These are phyloP conservation scores for Golubevia sp. DNA, from an alignment of 1,284 basidiomycete species.

Conservation along the genomic window DNA sequence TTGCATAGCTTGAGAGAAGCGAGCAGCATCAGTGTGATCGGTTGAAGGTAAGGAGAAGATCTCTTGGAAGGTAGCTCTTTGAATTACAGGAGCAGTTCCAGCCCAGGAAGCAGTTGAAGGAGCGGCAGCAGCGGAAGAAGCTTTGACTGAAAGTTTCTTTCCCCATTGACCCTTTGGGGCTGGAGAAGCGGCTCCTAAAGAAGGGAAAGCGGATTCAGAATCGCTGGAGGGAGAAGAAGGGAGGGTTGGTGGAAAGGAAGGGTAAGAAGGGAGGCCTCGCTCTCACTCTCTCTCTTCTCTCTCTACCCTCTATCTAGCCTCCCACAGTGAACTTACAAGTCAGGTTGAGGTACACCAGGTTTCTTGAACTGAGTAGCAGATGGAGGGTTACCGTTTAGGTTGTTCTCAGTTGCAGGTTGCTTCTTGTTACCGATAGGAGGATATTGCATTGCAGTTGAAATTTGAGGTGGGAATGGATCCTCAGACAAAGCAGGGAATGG, in stretches of 20 bases:
- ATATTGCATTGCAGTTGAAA: background rate
- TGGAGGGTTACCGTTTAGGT: constrained; percentile 2
- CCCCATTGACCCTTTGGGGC: constrained; percentile 46
- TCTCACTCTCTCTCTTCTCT: too few relatives aligned
- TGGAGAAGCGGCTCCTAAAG: constrained; percentile 38
- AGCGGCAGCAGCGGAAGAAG: constrained; percentile 3
- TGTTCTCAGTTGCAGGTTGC: constrained; percentile 4
- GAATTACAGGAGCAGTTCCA: constrained; percentile 49
- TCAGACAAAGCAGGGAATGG: constrained; percentile 51
- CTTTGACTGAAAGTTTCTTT: constrained; percentile 18
- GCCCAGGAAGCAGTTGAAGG: constrained; percentile 28
- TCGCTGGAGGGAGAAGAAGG: too few relatives aligned
- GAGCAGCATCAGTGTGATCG: constrained; percentile 30
- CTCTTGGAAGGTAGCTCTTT: constrained; percentile 47
- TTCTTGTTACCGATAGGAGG: constrained; percentile 13
- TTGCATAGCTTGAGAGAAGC: constrained; percentile 41
- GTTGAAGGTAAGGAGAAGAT: constrained; percentile 42
- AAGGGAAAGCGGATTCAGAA: constrained; percentile 54
- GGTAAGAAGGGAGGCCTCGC: too few relatives aligned
- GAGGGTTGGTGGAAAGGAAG: too few relatives aligned
- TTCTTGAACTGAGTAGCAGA: constrained; percentile 14
- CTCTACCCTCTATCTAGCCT: too few relatives aligned
- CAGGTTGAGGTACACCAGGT: constrained; percentile 24
- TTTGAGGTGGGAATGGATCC: constrained; percentile 40
- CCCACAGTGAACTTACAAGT: constrained; percentile 21